Conservation (phyloP, 495 filamentous ascomycete genomes). For the Penicillium macrosclerotiorum region DNA sequence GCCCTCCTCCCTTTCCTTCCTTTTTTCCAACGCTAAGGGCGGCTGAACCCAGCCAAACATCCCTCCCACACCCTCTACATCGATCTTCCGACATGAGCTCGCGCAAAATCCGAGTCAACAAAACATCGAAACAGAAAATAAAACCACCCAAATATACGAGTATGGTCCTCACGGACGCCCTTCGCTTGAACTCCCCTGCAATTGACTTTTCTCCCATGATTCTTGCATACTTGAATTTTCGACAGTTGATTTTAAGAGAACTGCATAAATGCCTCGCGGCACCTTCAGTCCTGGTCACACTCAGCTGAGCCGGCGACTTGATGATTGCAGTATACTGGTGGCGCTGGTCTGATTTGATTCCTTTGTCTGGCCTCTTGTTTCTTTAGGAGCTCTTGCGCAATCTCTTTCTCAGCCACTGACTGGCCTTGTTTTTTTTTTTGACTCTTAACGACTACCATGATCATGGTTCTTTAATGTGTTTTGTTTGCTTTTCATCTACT, state of each 20-base stretch:
- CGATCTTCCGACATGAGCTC: not conserved
- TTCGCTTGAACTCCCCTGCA: conserved; percentile 3
- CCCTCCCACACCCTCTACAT: not conserved
- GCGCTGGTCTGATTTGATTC: conserved; percentile 6
- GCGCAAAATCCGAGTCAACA: not conserved
- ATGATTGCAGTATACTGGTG: conserved; percentile 16
- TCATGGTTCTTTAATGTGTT: conserved; percentile 18
- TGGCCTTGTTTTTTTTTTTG: conserved; percentile 3
- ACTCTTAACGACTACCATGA: conserved; percentile 20
- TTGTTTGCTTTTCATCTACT: not conserved
- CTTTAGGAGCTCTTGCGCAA: not conserved
- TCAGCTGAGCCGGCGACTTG: conserved; percentile 3
- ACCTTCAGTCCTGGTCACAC: conserved; percentile 4
- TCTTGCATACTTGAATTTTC: conserved; percentile 22
- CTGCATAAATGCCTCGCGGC: conserved; percentile 44
- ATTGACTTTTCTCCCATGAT: not conserved
- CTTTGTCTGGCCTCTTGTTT: conserved; percentile 3
- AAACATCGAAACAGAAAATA: conserved; percentile 16
- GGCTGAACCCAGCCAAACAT: too few relatives aligned
- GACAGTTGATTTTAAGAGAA: conserved; percentile 35
- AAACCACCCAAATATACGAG: conserved; percentile 20
- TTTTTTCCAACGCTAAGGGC: too few relatives aligned
- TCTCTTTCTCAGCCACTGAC: conserved; percentile 5
- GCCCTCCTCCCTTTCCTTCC: not conserved
- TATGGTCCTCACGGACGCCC: conserved; percentile 27